These are phyloP conservation scores for Proteromonas lacertae DNA, from an alignment of 352 stramenopile species.

Conservation along the genomic window DNA sequence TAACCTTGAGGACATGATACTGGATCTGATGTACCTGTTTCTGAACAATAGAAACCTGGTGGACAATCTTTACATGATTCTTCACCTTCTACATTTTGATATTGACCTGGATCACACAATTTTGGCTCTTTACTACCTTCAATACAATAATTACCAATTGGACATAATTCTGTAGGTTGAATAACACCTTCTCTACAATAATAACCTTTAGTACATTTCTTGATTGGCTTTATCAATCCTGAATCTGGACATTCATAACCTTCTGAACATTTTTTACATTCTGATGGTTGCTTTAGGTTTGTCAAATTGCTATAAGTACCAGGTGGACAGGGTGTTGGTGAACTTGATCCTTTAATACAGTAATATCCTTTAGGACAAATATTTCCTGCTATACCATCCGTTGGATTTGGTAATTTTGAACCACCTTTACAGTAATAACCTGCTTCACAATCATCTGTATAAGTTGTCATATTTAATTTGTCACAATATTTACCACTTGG, in stretches of 20 bases:
- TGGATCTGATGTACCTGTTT: constrained; percentile 15
- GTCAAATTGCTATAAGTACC: not conserved
- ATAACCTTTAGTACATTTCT: constrained; percentile 7
- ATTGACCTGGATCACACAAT: too few relatives aligned
- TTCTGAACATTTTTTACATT: constrained; percentile 13
- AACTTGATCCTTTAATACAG: constrained; percentile 6
- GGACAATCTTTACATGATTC: constrained; percentile 24
- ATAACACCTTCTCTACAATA: constrained; percentile 4
- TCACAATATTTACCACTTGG: constrained; percentile 38
- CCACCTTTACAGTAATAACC: constrained; percentile 52
- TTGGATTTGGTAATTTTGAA: constrained; percentile 24
- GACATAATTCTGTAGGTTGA: constrained; percentile 11
- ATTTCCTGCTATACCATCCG: constrained; percentile 2
- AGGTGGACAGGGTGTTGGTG: not conserved
- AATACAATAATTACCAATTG: constrained; percentile 24
- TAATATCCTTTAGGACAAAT: constrained; percentile 16
- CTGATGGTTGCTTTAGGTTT: not conserved
- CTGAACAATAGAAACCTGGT: constrained; percentile 21
- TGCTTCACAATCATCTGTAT: constrained; percentile 25
- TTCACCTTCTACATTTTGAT: constrained; percentile 8
- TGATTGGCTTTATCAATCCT: constrained; percentile 2
- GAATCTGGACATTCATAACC: constrained; percentile 25
- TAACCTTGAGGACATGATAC: constrained; percentile 13
- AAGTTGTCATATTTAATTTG: constrained; percentile 17
- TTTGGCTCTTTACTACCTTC: constrained; percentile 13